Evolutionary conservation across 768 basidiomycete genomes (phyloP).

Genomic region (Termitomyces sp.): DNA sequence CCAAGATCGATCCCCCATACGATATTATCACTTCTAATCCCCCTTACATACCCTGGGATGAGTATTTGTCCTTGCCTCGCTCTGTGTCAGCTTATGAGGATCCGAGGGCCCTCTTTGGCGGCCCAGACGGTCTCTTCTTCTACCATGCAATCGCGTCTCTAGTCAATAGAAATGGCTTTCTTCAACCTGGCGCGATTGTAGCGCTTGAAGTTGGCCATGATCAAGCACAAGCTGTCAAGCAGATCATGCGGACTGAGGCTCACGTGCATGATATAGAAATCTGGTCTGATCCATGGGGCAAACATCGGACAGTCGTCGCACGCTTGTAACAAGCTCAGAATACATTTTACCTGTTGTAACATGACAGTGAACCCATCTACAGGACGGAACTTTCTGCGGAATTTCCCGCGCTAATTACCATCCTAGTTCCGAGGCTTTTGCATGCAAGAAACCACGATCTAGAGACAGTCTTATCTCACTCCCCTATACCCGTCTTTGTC

Average conservation of each 20-base stretch:
- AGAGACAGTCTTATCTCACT: neutral
- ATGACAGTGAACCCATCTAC: neutral
- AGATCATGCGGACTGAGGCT: slow-evolving; percentile 47
- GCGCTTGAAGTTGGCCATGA: slow-evolving; percentile 77
- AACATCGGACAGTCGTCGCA: slow-evolving; percentile 65
- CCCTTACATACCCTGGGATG: slow-evolving; percentile 72
- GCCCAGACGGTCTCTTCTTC: slow-evolving; percentile 54
- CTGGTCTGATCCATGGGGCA: slow-evolving; percentile 80
- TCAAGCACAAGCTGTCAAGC: slow-evolving; percentile 60
- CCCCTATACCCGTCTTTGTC: neutral
- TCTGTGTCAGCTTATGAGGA: slow-evolving; percentile 82
- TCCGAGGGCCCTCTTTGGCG: slow-evolving; percentile 74
- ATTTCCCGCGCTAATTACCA: neutral
- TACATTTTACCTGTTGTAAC: neutral
- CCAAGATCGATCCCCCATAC: slow-evolving; percentile 43
- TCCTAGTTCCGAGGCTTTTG: neutral
- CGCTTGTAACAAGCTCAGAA: slow-evolving; percentile 26
- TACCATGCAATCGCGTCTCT: slow-evolving; percentile 68
- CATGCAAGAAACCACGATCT: neutral
- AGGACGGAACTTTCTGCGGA: neutral
- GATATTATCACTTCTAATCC: slow-evolving; percentile 83
- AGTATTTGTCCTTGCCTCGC: slow-evolving; percentile 57
- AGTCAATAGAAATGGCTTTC: slow-evolving; percentile 43
- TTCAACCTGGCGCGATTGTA: slow-evolving; percentile 48
- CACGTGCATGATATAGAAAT: slow-evolving; percentile 48